Base-by-base conservation (phyloP, 2,329 filamentous ascomycete genomes). In the Ophiostoma australiae region DNA sequence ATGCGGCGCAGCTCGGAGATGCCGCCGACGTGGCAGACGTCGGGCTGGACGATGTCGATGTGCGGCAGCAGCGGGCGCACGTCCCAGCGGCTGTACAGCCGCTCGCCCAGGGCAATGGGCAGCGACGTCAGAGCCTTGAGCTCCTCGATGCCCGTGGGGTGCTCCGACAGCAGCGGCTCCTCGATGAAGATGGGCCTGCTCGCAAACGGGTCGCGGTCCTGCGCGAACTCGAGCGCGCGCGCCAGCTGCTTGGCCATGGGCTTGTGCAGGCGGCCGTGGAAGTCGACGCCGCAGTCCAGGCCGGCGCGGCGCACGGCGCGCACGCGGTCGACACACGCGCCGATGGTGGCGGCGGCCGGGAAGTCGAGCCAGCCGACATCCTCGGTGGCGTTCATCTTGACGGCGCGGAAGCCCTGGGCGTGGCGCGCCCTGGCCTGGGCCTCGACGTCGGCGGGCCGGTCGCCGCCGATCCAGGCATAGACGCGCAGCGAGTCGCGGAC, bases 321-420 rank as follows among this genome's bases (percentile, higher is more conserved):
- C 8, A 91, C 80, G 13, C 89, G 83, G 72, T 89, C 84, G 4
- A 91, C 85, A 61, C 84, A 86, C 4, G 84, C 80, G 66, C 87
- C 81, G 0, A 91, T 79, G 0, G 20, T 66, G 58, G 35, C 63
- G 1, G 82, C 80, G 0, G 82, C 80, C 2, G 89, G 89, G 13
- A 86, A 86, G 77, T 91, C 89, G 2, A 91, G 81, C 88, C 88
- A 90, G 75, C 86, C 86, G 8, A 90, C 76, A 74, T 90, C 89
- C 76, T 88, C 88, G 1, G 89, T 91, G 10, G 85, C 89, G 76
- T 91, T 90, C 89, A 91, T 91, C 77, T 91, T 91, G 70, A 90
- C 83, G 11, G 84, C 81, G 6, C 78, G 84, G 76, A 89, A 85
- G 1, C 86, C 86, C 79, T 88, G 86, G 17, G 79, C 80, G 73